Conservation (phyloP, 805 yeast species). For the Blastobotrys mokoenaii region DNA sequence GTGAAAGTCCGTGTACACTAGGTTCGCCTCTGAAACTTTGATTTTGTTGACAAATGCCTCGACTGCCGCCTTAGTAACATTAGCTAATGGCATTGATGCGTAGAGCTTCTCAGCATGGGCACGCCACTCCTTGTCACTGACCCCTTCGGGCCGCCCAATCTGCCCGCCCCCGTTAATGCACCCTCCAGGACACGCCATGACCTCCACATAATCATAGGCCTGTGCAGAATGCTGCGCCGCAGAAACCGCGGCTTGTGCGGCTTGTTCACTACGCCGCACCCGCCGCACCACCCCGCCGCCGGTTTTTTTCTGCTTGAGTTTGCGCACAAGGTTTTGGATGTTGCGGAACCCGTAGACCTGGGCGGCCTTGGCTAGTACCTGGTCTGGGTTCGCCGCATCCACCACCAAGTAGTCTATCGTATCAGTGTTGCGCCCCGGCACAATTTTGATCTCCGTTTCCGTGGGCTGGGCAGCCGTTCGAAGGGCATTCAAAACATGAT, state of each 20-base stretch:
- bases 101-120: slow-evolving; percentile 31
- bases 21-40: slow-evolving; percentile 2
- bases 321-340: slow-evolving; percentile 87
- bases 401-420: slow-evolving; percentile 59
- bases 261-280: slow-evolving; percentile 13
- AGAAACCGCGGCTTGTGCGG: slow-evolving; percentile 27
- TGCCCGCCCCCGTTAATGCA: slow-evolving; percentile 98
- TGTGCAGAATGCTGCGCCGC: slow-evolving; percentile 20
- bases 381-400: slow-evolving; percentile 22
- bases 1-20: slow-evolving; percentile 14
- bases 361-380: slow-evolving; percentile 47
- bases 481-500: slow-evolving; percentile 46
- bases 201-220: slow-evolving; percentile 74
- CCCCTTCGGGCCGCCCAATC: slow-evolving; percentile 37
- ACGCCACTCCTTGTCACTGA: slow-evolving; percentile 25
- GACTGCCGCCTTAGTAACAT: slow-evolving; percentile 1
- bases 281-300: slow-evolving; percentile 10
- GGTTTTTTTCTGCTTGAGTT: slow-evolving; percentile 40
- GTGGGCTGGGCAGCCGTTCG: slow-evolving; percentile 17
- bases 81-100: slow-evolving; percentile 15
- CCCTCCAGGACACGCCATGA: slow-evolving; percentile 98
- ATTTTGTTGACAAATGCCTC: slow-evolving; percentile 6
- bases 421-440: slow-evolving; percentile 62
- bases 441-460: slow-evolving; percentile 37
- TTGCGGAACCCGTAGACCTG: slow-evolving; percentile 88